A percentile compares a stretch with the other conserved stretches of the same genome.
Evolutionary conservation across 495 filamentous ascomycete species (phyloP).

Genomic region (Cryomyces minteri): DNA sequence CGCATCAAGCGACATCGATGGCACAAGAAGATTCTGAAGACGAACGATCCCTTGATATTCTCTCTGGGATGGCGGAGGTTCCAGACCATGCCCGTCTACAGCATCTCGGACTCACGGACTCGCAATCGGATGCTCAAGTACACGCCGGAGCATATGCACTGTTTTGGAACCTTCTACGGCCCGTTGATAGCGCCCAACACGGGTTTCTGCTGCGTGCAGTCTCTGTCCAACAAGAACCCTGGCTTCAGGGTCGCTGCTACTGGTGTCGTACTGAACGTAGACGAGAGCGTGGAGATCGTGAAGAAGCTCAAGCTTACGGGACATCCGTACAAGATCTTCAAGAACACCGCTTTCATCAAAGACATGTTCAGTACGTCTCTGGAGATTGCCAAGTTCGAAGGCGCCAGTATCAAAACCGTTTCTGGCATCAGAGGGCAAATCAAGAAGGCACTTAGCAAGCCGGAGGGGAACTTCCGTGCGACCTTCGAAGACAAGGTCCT

Average conservation of each 20-base stretch:
- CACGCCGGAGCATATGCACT: slow-evolving; percentile 96
- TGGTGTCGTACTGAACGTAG: slow-evolving; percentile 79
- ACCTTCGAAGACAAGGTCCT: slow-evolving; percentile 97
- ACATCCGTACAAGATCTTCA: slow-evolving; percentile 91
- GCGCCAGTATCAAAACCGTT: slow-evolving; percentile 84
- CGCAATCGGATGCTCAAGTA: slow-evolving; percentile 97
- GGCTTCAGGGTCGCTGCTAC: slow-evolving; percentile 91
- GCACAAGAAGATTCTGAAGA: slow-evolving; percentile 99
- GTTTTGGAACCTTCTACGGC: slow-evolving; percentile 86
- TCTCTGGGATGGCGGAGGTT: slow-evolving; percentile 95
- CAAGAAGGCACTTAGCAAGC: slow-evolving; percentile 78
- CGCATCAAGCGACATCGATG: slow-evolving; percentile 93
- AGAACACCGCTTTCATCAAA: slow-evolving; percentile 96
- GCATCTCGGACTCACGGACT: slow-evolving; percentile 79
- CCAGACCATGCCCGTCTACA: slow-evolving; percentile 82
- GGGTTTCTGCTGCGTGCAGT: slow-evolving; percentile 84
- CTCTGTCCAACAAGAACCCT: slow-evolving; percentile 69
- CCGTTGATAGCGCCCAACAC: slow-evolving; percentile 91
- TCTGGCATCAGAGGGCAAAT: slow-evolving; percentile 92
- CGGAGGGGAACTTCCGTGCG: slow-evolving; percentile 86
- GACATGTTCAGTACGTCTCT: slow-evolving; percentile 90
- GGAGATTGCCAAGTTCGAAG: slow-evolving; percentile 96
- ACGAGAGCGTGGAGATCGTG: slow-evolving; percentile 88
- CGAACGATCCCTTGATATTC: slow-evolving; percentile 91
- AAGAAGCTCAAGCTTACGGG: slow-evolving; percentile 97